phyloP scores from a whole-genome alignment of 2,329 filamentous ascomycete species.

The Cercospora janseana region DNA sequence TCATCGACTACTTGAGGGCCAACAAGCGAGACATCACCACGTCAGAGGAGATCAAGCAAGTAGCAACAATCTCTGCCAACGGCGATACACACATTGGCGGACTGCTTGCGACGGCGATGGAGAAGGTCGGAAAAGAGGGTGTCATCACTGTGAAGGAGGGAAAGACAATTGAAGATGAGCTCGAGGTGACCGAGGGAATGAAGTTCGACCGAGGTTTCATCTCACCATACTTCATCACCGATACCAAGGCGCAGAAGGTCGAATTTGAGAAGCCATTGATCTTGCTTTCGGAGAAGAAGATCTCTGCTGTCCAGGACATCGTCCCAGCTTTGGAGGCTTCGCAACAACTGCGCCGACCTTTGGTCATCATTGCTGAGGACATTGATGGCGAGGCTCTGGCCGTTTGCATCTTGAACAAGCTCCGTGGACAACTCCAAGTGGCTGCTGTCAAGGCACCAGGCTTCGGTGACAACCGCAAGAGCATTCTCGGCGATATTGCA shows the following conservation, averaged over 20 bases:
- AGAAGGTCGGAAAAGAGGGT: slow-evolving; percentile 99
- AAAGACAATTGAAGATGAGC: slow-evolving; percentile 96
- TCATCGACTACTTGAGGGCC: slow-evolving; percentile 88
- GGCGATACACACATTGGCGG: slow-evolving; percentile 92
- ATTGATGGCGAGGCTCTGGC: slow-evolving; percentile 98
- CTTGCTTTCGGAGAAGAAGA: slow-evolving; percentile 99
- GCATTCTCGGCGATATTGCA: slow-evolving; percentile 93
- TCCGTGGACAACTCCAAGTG: slow-evolving; percentile 97
- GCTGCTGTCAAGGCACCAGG: slow-evolving; percentile 98
- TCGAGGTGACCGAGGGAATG: slow-evolving; percentile 99
- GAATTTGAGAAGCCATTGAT: slow-evolving; percentile 99
- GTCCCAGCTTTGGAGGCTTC: slow-evolving; percentile 97
- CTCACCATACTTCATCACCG: slow-evolving; percentile 99
- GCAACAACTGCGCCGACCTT: slow-evolving; percentile 88
- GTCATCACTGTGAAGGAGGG: slow-evolving; percentile 99
- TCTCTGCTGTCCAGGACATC: slow-evolving; percentile 98
- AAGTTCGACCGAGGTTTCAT: slow-evolving; percentile 98
- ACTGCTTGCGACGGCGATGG: slow-evolving; percentile 97
- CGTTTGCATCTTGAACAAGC: slow-evolving; percentile 99
- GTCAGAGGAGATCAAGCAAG: slow-evolving; percentile 93
- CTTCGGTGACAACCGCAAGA: slow-evolving; percentile 99
- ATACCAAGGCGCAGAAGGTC: slow-evolving; percentile 96
- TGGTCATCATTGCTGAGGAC: slow-evolving; percentile 98
- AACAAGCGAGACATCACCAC: slow-evolving; percentile 99
- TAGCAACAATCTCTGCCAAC: slow-evolving; percentile 97